Evolutionary conservation across 2,329 filamentous ascomycete genomes (phyloP).

Genomic region (Penicillium corylophilum): DNA sequence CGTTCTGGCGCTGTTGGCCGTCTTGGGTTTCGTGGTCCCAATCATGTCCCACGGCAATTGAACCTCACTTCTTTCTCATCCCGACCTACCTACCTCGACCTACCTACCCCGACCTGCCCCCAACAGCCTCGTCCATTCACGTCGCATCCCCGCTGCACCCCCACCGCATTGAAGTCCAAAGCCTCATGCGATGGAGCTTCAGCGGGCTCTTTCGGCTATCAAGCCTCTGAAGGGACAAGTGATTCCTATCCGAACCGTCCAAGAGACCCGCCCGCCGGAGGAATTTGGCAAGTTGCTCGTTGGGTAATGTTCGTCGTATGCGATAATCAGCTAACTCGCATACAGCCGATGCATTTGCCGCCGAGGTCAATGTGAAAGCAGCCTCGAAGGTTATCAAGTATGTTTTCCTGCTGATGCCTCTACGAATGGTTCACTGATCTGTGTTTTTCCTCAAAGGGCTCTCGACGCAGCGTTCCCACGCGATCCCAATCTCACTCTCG

Average conservation of each 20-base stretch:
- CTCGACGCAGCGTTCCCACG: conserved; percentile 40
- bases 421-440: not conserved
- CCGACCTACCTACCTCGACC: not conserved
- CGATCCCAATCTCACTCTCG: conserved; percentile 31
- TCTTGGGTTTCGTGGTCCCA: not conserved
- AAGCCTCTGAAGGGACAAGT: conserved; percentile 36
- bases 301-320: not conserved
- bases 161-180: not conserved
- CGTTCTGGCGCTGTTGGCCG: not conserved
- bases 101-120: no score
- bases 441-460: conserved; percentile 25
- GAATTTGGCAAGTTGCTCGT: conserved; percentile 39
- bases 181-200: conserved; percentile 20
- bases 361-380: conserved; percentile 45
- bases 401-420: conserved; percentile 7
- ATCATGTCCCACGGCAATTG: not conserved
- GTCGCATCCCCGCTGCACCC: no score
- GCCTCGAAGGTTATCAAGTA: conserved; percentile 47
- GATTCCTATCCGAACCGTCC: conserved; percentile 43
- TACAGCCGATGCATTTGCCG: conserved; percentile 44
- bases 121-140: no score
- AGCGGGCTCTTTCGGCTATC: conserved; percentile 25
- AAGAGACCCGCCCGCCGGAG: conserved; percentile 42
- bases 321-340: conserved; percentile 8
- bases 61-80: not conserved